phyloP scores from a whole-genome alignment of 2,329 filamentous ascomycete genomes.

The Paraphoma chrysanthemicola region DNA sequence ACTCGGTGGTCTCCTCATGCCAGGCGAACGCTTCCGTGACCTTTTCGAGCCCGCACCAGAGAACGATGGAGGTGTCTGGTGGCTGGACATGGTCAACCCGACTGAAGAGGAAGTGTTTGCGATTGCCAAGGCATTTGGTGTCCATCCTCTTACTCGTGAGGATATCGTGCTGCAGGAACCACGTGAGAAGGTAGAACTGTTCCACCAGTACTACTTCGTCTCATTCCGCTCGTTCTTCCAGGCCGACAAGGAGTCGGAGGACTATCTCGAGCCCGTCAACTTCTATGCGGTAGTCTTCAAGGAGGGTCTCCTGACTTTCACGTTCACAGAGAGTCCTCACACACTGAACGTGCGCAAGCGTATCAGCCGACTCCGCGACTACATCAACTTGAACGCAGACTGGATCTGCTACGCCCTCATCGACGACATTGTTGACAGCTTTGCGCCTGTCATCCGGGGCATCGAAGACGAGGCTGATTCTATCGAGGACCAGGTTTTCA shows the following conservation, averaged over 20 bases:
- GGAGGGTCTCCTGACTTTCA: slow-evolving; percentile 93
- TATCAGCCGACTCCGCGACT: slow-evolving; percentile 92
- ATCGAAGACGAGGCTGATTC: slow-evolving; percentile 88
- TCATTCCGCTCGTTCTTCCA: slow-evolving; percentile 95
- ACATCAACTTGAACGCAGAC: slow-evolving; percentile 91
- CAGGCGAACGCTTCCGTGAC: slow-evolving; percentile 86
- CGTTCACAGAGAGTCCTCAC: slow-evolving; percentile 86
- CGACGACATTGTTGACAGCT: slow-evolving; percentile 97
- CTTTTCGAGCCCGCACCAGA: slow-evolving; percentile 73
- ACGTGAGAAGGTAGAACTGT: slow-evolving; percentile 97
- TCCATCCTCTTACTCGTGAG: slow-evolving; percentile 94
- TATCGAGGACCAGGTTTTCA: slow-evolving; percentile 95
- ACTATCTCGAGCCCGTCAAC: slow-evolving; percentile 93
- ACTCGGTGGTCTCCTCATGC: slow-evolving; percentile 84
- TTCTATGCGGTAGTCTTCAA: slow-evolving; percentile 97
- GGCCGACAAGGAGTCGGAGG: slow-evolving; percentile 76
- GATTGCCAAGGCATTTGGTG: slow-evolving; percentile 91
- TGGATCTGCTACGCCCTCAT: slow-evolving; percentile 99
- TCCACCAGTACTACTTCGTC: slow-evolving; percentile 97
- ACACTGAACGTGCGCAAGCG: slow-evolving; percentile 87
- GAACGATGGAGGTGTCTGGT: slow-evolving; percentile 88
- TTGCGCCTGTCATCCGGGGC: slow-evolving; percentile 85
- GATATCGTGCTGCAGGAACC: slow-evolving; percentile 96
- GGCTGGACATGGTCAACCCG: slow-evolving; percentile 92
- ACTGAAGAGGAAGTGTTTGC: slow-evolving; percentile 86